phyloP scores from a whole-genome alignment of 257 asterid species.

The Nemophila menziesii region DNA sequence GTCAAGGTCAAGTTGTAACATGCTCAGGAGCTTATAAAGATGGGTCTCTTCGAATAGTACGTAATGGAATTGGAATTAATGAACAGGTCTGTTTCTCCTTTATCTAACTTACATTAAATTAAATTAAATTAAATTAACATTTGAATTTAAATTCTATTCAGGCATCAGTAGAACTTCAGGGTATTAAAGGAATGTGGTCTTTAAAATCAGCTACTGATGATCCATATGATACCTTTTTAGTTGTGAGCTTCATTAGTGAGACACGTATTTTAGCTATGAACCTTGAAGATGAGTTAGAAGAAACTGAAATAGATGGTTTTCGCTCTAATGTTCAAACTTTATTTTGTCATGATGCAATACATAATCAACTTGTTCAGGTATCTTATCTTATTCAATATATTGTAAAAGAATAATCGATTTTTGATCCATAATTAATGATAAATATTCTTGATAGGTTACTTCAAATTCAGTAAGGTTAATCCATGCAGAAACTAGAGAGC shows the following conservation, averaged over 20 bases:
- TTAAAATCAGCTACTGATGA: conserved; percentile 75
- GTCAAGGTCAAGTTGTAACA: conserved; percentile 97
- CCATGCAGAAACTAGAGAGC: conserved; percentile 64
- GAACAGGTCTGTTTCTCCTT: conserved; percentile 49
- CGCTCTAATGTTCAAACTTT: conserved; percentile 65
- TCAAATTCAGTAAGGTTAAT: conserved; percentile 68
- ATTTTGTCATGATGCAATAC: conserved; percentile 82
- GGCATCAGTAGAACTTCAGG: conserved; percentile 98
- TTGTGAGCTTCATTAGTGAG: conserved; percentile 86
- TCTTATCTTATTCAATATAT: conserved; percentile 2
- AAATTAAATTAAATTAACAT: conserved; percentile 1
- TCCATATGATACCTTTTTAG: conserved; percentile 79
- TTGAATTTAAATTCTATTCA: conserved; percentile 21
- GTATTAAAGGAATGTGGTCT: conserved; percentile 98
- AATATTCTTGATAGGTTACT: conserved; percentile 47
- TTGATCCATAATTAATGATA: conserved; percentile 14
- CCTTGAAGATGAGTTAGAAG: conserved; percentile 87
- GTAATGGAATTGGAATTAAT: conserved; percentile 87
- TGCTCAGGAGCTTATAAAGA: conserved; percentile 97
- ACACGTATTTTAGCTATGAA: conserved; percentile 94
- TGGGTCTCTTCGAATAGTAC: conserved; percentile 85
- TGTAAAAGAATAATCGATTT: conserved; percentile 8
- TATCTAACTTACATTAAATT: not conserved
- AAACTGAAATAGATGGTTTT: conserved; percentile 91
- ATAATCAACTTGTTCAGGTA: conserved; percentile 88